Evolutionary conservation across 345 rosid species (phyloP).

Genomic region (Camelina neglecta): DNA sequence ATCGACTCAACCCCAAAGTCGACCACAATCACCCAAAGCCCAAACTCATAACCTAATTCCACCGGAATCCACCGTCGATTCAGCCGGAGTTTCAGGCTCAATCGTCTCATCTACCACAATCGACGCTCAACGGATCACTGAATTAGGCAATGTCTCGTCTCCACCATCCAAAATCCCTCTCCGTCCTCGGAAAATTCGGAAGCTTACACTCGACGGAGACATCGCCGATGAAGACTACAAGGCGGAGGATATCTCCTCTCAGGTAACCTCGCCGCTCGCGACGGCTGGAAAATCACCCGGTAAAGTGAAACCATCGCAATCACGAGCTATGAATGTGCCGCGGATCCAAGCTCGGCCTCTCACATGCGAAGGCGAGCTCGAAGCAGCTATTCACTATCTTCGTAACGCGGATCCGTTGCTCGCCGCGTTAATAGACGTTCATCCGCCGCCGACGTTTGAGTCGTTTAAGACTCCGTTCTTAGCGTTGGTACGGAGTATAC

Average conservation of each 20-base stretch:
- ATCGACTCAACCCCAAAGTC: constrained; percentile 45
- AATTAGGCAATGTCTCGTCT: constrained; percentile 45
- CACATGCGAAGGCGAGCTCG: constrained; percentile 80
- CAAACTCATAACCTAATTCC: constrained; percentile 41
- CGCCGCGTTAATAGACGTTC: constrained; percentile 61
- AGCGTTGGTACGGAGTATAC: constrained; percentile 83
- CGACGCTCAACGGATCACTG: constrained; percentile 38
- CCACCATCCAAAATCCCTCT: constrained; percentile 85
- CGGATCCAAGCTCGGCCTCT: constrained; percentile 68
- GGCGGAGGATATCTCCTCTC: constrained; percentile 30
- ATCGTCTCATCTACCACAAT: constrained; percentile 36
- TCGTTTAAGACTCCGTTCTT: constrained; percentile 72
- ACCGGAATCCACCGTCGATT: constrained; percentile 11
- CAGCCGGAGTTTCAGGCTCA: constrained; percentile 33
- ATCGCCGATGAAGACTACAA: constrained; percentile 30
- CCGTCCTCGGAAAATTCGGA: constrained; percentile 86
- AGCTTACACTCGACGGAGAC: constrained; percentile 60
- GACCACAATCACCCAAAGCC: constrained; percentile 45
- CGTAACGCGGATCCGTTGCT: constrained; percentile 74
- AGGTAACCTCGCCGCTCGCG: constrained; percentile 28
- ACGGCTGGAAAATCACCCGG: constrained; percentile 39
- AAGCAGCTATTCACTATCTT: constrained; percentile 74
- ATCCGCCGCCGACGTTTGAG: constrained; percentile 75
- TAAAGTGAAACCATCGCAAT: constrained; percentile 40
- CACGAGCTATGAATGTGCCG: constrained; percentile 52